Percentiles rank a stretch among this genome's conserved stretches.
phyloP scores from a whole-genome alignment of 148 eudicot genomes.

The Cornus kousa region DNA sequence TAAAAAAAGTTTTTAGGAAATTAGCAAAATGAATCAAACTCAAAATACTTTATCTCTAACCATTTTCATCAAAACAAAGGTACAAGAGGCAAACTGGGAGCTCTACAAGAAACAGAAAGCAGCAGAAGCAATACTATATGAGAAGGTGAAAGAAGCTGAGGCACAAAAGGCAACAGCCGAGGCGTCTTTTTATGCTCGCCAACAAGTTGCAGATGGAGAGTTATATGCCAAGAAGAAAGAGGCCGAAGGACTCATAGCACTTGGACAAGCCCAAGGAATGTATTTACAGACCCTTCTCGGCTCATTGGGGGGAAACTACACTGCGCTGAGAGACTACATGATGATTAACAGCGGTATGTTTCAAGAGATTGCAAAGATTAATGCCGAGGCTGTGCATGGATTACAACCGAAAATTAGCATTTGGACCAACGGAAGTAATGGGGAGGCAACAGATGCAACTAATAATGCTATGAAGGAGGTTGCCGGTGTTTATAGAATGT shows the following conservation, averaged over 20 bases:
- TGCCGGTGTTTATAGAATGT: slow-evolving; percentile 36
- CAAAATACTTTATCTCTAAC: neutral
- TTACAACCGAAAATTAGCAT: slow-evolving; percentile 55
- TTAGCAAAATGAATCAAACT: neutral
- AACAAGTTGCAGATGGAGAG: slow-evolving; percentile 57
- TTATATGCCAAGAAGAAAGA: slow-evolving; percentile 51
- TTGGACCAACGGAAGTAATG: slow-evolving; percentile 45
- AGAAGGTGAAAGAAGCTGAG: slow-evolving; percentile 39
- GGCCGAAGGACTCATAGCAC: slow-evolving; percentile 44
- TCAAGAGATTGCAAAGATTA: slow-evolving; percentile 54
- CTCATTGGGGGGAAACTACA: slow-evolving; percentile 43
- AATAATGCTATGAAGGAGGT: slow-evolving; percentile 35
- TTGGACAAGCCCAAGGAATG: slow-evolving; percentile 50
- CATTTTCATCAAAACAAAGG: slow-evolving; percentile 19
- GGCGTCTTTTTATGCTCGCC: slow-evolving; percentile 36
- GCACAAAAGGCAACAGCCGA: slow-evolving; percentile 44
- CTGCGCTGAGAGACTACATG: slow-evolving; percentile 51
- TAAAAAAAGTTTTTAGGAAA: too few relatives aligned
- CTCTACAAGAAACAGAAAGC: slow-evolving; percentile 51
- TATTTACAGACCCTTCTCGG: slow-evolving; percentile 41
- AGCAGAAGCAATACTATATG: slow-evolving; percentile 50
- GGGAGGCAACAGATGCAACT: slow-evolving; percentile 10
- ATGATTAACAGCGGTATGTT: slow-evolving; percentile 57
- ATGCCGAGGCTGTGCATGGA: slow-evolving; percentile 49
- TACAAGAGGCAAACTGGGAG: slow-evolving; percentile 67